These are phyloP conservation scores for Capsicum pubescens DNA, from an alignment of 257 asterid species.

Conservation along the genomic window DNA sequence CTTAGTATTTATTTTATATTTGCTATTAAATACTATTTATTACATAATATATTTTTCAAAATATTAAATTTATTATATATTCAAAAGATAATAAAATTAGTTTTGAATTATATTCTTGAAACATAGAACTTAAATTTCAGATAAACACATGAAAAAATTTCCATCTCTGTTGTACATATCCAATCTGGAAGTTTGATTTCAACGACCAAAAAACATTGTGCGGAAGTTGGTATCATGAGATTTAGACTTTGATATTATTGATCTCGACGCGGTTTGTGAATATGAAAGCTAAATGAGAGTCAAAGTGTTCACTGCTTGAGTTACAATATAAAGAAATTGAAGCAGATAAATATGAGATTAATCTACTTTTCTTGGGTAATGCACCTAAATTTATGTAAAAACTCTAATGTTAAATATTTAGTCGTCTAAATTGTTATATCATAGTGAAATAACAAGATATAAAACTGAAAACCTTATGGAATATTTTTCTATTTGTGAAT, in stretches of 20 bases:
- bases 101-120: neutral
- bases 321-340: neutral
- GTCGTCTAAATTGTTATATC: no score
- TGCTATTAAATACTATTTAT: no score
- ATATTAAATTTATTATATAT: neutral
- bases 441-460: no score
- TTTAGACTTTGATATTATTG: slow-evolving; percentile 95
- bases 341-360: neutral
- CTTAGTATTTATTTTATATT: neutral
- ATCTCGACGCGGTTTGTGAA: slow-evolving; percentile 79
- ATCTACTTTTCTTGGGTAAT: neutral
- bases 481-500: no score
- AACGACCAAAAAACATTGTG: slow-evolving; percentile 93
- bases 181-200: slow-evolving; percentile 91
- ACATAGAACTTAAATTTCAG: neutral
- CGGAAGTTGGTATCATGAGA: slow-evolving; percentile 91
- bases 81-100: neutral
- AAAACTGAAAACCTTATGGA: no score
- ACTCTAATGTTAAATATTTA: no score
- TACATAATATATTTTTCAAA: no score
- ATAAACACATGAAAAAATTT: neutral
- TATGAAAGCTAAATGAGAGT: slow-evolving; percentile 26
- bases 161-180: slow-evolving; percentile 56
- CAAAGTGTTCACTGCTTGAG: slow-evolving; percentile 19
- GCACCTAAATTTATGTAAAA: neutral